Conservation (phyloP, 192 early-diverging fungal genomes). For the Lunasporangiospora selenospora region DNA sequence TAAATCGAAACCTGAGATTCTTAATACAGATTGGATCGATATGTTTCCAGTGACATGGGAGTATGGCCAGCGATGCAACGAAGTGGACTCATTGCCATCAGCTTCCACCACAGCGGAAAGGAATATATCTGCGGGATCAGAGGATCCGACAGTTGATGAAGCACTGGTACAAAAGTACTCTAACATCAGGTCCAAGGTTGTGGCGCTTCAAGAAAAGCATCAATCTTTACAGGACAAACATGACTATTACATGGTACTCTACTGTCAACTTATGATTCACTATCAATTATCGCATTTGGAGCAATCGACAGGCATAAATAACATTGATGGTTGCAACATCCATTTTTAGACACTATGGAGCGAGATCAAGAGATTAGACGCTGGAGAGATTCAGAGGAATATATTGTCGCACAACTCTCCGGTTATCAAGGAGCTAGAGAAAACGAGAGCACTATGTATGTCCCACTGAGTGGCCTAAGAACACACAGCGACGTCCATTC, state of each 20-base stretch:
- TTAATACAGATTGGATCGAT: conserved; percentile 37
- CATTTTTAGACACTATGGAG: conserved; percentile 14
- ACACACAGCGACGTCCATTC: too few relatives aligned
- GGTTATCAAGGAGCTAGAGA: conserved; percentile 18
- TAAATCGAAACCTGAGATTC: conserved; percentile 17
- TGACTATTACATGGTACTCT: conserved; percentile 29
- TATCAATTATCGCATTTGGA: not conserved
- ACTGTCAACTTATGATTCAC: not conserved
- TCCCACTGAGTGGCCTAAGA: too few relatives aligned
- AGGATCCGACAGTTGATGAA: not conserved
- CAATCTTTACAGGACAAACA: conserved; percentile 25
- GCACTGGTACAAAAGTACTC: conserved; percentile 23
- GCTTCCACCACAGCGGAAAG: not conserved
- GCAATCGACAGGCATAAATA: too few relatives aligned
- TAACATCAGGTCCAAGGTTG: conserved; percentile 21
- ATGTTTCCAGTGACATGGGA: conserved; percentile 40
- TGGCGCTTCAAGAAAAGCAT: conserved; percentile 19
- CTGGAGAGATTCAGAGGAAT: conserved; percentile 28
- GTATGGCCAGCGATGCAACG: too few relatives aligned
- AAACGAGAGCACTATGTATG: conserved; percentile 30
- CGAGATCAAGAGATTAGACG: conserved; percentile 21
- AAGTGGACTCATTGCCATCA: too few relatives aligned
- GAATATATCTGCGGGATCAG: not conserved
- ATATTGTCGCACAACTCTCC: conserved; percentile 19
- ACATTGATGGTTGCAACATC: not conserved